These are phyloP conservation scores for Peronospora farinosa DNA, from an alignment of 352 stramenopile species.

Conservation along the genomic window DNA sequence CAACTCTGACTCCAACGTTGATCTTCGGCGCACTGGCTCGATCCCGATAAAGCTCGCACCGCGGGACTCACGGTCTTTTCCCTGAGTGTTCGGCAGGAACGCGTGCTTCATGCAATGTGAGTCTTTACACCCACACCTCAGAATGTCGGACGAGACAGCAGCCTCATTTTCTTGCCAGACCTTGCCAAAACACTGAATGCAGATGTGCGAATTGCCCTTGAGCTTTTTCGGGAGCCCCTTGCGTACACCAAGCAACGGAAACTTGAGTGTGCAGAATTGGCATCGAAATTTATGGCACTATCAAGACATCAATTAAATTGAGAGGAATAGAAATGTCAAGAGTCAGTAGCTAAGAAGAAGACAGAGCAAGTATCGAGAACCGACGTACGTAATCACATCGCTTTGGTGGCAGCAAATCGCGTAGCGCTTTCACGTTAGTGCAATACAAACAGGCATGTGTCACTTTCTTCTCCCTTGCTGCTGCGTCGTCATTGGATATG, in stretches of 20 bases:
- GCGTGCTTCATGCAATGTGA: conserved; percentile 6
- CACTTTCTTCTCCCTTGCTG: conserved; percentile 1
- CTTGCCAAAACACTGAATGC: conserved; percentile 40
- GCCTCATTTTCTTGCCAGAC: conserved; percentile 36
- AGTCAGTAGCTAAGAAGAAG: neutral
- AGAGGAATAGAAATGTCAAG: neutral
- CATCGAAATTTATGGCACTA: conserved; percentile 49
- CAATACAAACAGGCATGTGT: conserved; percentile 36
- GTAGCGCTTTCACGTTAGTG: conserved; percentile 42
- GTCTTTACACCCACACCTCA: conserved; percentile 3
- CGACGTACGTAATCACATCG: conserved; percentile 51
- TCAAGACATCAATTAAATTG: neutral
- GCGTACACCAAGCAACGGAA: conserved; percentile 36
- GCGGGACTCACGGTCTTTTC: conserved; percentile 8
- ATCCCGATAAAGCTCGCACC: conserved; percentile 19
- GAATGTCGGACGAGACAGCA: conserved; percentile 1
- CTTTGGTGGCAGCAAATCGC: conserved; percentile 45
- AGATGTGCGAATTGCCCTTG: conserved; percentile 55
- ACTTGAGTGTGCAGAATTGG: conserved; percentile 59
- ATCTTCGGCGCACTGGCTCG: conserved; percentile 14
- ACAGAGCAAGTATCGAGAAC: neutral
- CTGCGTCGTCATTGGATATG: neutral
- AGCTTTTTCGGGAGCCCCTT: conserved; percentile 41
- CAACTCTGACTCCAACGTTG: conserved; percentile 11
- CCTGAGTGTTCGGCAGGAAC: conserved; percentile 5